phyloP scores from a whole-genome alignment of 164 flowering plant species.

The Magnolia kwangsiensis region DNA sequence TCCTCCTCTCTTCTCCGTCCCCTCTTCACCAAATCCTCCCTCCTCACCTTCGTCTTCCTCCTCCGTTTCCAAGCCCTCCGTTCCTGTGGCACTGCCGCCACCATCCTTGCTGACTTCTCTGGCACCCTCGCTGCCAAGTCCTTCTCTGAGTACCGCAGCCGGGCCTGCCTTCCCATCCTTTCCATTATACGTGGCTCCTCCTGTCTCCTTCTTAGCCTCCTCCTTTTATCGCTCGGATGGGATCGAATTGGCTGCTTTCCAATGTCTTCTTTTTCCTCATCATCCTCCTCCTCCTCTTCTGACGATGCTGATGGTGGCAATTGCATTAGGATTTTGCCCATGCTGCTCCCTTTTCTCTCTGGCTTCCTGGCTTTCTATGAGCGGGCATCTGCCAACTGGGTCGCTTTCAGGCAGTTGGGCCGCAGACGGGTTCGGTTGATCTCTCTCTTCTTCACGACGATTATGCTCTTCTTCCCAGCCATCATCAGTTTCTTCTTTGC shows the following conservation, averaged over 20 bases:
- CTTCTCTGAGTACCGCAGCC: constrained; percentile 22
- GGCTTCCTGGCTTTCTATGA: constrained; percentile 85
- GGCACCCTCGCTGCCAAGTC: constrained; percentile 68
- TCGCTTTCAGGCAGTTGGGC: constrained; percentile 50
- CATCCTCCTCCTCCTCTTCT: constrained; percentile 8
- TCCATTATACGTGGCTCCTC: constrained; percentile 53
- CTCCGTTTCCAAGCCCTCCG: constrained; percentile 83
- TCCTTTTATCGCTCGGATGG: constrained; percentile 71
- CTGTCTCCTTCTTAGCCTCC: constrained; percentile 47
- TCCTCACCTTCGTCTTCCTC: constrained; percentile 64
- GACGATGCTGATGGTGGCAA: constrained; percentile 23
- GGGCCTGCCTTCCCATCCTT: constrained; percentile 5
- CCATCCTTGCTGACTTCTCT: constrained; percentile 79
- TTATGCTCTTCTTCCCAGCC: constrained; percentile 68
- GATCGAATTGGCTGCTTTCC: constrained; percentile 82
- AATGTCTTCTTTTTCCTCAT: constrained; percentile 20
- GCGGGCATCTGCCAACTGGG: constrained; percentile 55
- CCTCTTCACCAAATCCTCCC: constrained; percentile 47
- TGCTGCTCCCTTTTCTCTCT: constrained; percentile 77
- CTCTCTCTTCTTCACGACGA: constrained; percentile 59
- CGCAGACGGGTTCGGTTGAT: constrained; percentile 59
- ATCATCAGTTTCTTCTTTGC: constrained; percentile 41
- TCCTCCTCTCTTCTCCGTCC: constrained; percentile 41
- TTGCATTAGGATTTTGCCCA: constrained; percentile 68
- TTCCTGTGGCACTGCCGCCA: constrained; percentile 74